Percentiles rank a stretch among this genome's conserved stretches.
Evolutionary conservation across 164 flowering plant species (phyloP).

Genomic region (Berberis vulgaris): DNA sequence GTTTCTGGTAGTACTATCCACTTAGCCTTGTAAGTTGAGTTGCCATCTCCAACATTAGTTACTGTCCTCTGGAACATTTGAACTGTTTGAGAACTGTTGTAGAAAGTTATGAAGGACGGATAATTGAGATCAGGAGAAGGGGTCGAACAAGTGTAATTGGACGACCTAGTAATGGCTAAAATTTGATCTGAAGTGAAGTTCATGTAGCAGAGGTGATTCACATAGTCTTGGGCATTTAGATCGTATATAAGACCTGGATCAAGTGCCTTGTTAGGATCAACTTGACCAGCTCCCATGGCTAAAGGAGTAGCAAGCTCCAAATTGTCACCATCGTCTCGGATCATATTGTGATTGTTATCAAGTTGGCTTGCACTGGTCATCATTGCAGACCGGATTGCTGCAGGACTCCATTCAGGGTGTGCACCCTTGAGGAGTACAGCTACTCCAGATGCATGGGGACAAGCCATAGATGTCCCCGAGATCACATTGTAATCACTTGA

Average conservation of each 20-base stretch:
- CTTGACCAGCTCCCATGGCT: slow-evolving; percentile 35
- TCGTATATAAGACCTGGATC: slow-evolving; percentile 44
- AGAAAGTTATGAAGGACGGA: slow-evolving; percentile 3
- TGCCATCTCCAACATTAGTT: slow-evolving; percentile 35
- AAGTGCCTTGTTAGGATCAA: slow-evolving; percentile 33
- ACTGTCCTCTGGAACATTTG: slow-evolving; percentile 25
- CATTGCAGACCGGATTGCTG: slow-evolving; percentile 37
- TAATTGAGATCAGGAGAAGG: slow-evolving; percentile 2
- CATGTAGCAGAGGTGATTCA: slow-evolving; percentile 33
- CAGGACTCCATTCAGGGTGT: slow-evolving; percentile 39
- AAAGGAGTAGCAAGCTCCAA: slow-evolving; percentile 19
- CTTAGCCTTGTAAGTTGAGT: slow-evolving; percentile 23
- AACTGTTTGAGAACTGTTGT: neutral
- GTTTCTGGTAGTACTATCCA: slow-evolving; percentile 7
- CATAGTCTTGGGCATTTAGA: slow-evolving; percentile 21
- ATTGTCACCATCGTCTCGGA: slow-evolving; percentile 9
- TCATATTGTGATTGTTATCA: slow-evolving; percentile 18
- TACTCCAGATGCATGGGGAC: slow-evolving; percentile 31
- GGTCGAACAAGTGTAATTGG: neutral
- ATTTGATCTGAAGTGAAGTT: slow-evolving; percentile 34
- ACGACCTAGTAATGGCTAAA: slow-evolving; percentile 22
- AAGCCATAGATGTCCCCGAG: slow-evolving; percentile 37
- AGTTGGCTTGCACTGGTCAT: slow-evolving; percentile 26
- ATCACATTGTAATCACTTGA: slow-evolving; percentile 23
- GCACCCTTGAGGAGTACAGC: slow-evolving; percentile 33